Conservation (phyloP, 1,139 yeast species). For the Yamadazyma spencermartinsiae region DNA sequence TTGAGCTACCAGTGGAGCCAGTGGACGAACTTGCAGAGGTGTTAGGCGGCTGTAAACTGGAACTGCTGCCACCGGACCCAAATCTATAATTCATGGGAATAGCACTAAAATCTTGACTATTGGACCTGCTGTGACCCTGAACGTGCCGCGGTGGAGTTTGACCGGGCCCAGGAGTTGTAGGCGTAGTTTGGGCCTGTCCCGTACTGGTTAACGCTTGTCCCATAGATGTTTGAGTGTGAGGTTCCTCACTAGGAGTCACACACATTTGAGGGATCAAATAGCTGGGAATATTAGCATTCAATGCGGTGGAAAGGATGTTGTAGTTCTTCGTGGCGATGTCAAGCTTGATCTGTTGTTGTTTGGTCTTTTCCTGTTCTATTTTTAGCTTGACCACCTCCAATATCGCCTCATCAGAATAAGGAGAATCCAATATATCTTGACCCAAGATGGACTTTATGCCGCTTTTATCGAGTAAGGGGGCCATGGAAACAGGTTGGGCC, state of each 20-base stretch:
- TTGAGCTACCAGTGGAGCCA: conserved; percentile 1
- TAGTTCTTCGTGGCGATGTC: conserved; percentile 64
- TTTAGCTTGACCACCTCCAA: conserved; percentile 63
- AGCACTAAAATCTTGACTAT: conserved; percentile 14
- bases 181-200: neutral
- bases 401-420: conserved; percentile 62
- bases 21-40: conserved; percentile 4
- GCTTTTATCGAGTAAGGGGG: neutral
- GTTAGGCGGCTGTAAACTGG: neutral
- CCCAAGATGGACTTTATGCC: conserved; percentile 40
- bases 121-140: conserved; percentile 12
- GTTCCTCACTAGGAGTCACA: conserved; percentile 22
- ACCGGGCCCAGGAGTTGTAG: neutral
- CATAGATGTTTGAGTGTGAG: neutral
- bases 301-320: conserved; percentile 62
- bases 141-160: conserved; percentile 3
- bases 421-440: conserved; percentile 54
- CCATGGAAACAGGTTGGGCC: neutral
- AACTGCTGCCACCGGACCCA: conserved; percentile 11
- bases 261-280: conserved; percentile 67
- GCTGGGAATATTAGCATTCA: conserved; percentile 65
- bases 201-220: too few relatives aligned
- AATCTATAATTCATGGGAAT: conserved; percentile 17
- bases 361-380: conserved; percentile 78
- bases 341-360: conserved; percentile 72